These are phyloP conservation scores for Cryptococcus jaspeensis DNA, from an alignment of 1,284 basidiomycete species.

Conservation along the genomic window DNA sequence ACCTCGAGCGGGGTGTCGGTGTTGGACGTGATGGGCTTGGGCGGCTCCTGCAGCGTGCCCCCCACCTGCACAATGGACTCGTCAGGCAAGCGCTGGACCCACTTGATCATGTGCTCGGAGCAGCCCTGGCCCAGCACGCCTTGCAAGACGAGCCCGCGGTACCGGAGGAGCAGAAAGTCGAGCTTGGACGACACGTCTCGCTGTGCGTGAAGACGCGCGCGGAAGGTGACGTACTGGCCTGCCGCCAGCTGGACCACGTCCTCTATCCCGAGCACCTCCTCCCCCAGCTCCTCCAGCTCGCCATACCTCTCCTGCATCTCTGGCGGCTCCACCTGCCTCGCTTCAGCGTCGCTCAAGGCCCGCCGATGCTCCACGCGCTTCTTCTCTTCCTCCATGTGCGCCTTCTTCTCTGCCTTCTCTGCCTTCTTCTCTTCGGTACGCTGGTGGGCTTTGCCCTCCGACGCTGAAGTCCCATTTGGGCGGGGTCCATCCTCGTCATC, in stretches of 20 bases:
- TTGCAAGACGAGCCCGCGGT: conserved; percentile 54
- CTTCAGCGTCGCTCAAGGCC: conserved; percentile 12
- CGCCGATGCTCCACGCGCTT: conserved; percentile 9
- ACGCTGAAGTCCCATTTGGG: no score
- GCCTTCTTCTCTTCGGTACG: conserved; percentile 4
- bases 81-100: conserved; percentile 51
- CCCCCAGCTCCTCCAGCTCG: conserved; percentile 13
- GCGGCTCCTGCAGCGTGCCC: conserved; percentile 52
- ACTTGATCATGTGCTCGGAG: conserved; percentile 54
- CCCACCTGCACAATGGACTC: conserved; percentile 56
- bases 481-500: no score
- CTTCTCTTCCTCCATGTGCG: conserved; percentile 9
- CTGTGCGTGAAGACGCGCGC: conserved; percentile 32
- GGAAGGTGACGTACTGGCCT: conserved; percentile 26
- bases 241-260: conserved; percentile 20
- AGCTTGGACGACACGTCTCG: conserved; percentile 49
- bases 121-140: conserved; percentile 50
- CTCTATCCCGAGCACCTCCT: conserved; percentile 19
- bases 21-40: conserved; percentile 52
- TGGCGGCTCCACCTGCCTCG: conserved; percentile 8
- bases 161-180: conserved; percentile 55
- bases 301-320: conserved; percentile 21
- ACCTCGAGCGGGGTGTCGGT: conserved; percentile 55
- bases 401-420: conserved; percentile 19
- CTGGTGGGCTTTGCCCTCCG: background rate